Evolutionary conservation across 1,284 basidiomycete species (phyloP).

Genomic region (Papiliotrema fonsecae): DNA sequence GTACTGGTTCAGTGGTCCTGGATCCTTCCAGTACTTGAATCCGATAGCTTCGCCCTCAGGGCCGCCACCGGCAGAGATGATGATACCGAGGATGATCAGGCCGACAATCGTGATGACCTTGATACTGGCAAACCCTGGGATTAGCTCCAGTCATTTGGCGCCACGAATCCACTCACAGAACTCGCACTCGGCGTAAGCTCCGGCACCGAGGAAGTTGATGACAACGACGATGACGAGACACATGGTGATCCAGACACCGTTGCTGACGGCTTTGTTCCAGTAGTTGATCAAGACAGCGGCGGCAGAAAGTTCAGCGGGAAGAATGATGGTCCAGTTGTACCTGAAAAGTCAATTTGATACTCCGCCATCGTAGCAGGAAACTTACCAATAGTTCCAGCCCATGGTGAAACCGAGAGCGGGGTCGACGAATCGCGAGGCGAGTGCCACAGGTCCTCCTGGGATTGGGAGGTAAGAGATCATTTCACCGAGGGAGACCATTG

Average conservation of each 20-base stretch:
- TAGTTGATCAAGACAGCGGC: conserved; percentile 27
- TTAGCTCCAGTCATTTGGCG: not conserved
- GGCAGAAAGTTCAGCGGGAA: conserved; percentile 3
- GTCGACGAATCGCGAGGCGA: conserved; percentile 52
- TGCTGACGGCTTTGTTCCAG: conserved; percentile 30
- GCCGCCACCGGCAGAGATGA: conserved; percentile 68
- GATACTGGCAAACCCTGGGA: conserved; percentile 33
- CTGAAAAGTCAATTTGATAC: too few species aligned
- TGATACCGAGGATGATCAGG: conserved; percentile 56
- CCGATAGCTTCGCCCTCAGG: conserved; percentile 53
- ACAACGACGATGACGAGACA: conserved; percentile 46
- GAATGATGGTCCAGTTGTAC: conserved; percentile 8
- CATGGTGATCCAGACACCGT: conserved; percentile 50
- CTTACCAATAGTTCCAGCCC: conserved; percentile 5
- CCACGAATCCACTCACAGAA: conserved; percentile 23
- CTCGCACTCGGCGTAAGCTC: conserved; percentile 43
- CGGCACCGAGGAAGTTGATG: conserved; percentile 49
- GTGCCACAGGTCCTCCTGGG: conserved; percentile 45
- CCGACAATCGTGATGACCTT: conserved; percentile 33
- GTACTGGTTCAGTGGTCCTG: conserved; percentile 50
- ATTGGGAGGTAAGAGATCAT: conserved; percentile 48
- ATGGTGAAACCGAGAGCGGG: conserved; percentile 51
- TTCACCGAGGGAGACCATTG: conserved; percentile 49
- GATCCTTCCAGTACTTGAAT: conserved; percentile 63
- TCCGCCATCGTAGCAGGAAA: too few species aligned